phyloP scores from a whole-genome alignment of 768 basidiomycete genomes.

The Lactifluus pinguis region DNA sequence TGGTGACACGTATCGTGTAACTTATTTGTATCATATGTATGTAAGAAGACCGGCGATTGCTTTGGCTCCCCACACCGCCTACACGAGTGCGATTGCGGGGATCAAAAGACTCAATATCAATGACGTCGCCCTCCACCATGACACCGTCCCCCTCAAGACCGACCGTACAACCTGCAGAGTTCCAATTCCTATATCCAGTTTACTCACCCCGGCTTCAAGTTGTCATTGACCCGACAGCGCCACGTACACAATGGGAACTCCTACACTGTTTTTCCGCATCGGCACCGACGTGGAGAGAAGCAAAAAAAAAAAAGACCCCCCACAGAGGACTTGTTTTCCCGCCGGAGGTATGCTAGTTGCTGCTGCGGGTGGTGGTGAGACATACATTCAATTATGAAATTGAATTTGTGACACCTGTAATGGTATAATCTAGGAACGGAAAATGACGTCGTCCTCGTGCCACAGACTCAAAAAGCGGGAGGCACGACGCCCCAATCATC shows the following conservation, averaged over 20 bases:
- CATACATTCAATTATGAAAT: background rate
- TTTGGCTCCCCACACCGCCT: background rate
- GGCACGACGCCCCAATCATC: background rate
- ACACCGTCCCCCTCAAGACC: background rate
- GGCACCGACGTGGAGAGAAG: background rate
- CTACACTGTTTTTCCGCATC: background rate
- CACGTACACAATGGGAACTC: background rate
- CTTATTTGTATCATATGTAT: background rate
- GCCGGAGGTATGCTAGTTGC: background rate
- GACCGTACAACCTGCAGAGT: background rate
- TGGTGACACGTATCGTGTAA: background rate
- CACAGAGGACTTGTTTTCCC: background rate
- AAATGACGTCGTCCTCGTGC: conserved; percentile 7
- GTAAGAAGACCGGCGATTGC: background rate
- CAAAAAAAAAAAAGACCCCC: background rate
- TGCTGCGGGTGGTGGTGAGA: background rate
- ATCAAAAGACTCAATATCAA: background rate
- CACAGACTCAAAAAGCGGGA: background rate
- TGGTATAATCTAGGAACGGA: conserved; percentile 5
- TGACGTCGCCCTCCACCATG: conserved; percentile 5
- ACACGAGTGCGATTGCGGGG: background rate
- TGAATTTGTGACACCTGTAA: background rate
- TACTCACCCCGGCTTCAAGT: background rate
- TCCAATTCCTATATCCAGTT: background rate
- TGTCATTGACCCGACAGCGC: background rate